phyloP scores from a whole-genome alignment of 495 filamentous ascomycete genomes.

The Collariella sp. region DNA sequence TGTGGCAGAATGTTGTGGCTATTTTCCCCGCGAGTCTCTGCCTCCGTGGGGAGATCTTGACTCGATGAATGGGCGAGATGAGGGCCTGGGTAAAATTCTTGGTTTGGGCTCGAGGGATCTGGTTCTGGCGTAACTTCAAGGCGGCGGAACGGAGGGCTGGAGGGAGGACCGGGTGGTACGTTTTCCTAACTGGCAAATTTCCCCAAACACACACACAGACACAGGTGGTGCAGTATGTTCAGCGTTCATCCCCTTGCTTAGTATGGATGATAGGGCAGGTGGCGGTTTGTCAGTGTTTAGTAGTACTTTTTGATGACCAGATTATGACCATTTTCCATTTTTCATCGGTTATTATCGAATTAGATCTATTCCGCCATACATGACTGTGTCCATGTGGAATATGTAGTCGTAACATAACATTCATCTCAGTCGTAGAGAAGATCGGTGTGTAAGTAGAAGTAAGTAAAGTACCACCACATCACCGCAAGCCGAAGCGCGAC shows the following conservation, averaged over 20 bases:
- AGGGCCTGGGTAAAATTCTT: too few species aligned
- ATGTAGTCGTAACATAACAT: background rate
- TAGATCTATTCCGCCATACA: background rate
- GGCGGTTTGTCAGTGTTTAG: background rate
- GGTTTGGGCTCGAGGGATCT: too few species aligned
- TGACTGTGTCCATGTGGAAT: background rate
- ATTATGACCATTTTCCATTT: conserved; percentile 1
- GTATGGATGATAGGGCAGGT: background rate
- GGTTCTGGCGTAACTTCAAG: background rate
- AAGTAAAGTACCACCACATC: conserved; percentile 9
- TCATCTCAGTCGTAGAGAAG: background rate
- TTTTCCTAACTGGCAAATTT: too few species aligned
- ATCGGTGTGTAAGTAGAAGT: background rate
- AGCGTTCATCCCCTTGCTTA: background rate
- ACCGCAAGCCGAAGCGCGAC: conserved; percentile 63
- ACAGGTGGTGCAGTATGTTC: background rate
- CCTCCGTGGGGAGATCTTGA: too few species aligned
- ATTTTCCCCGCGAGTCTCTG: too few species aligned
- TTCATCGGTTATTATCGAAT: background rate
- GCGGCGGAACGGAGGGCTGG: background rate
- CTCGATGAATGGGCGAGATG: too few species aligned
- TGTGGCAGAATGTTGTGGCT: too few species aligned
- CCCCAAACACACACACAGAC: too few species aligned
- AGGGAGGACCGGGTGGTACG: background rate
- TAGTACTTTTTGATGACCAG: background rate